A percentile compares a stretch with the other conserved stretches of the same genome.
phyloP scores from a whole-genome alignment of 2,329 filamentous ascomycete species.

The Aspergillus niger region DNA sequence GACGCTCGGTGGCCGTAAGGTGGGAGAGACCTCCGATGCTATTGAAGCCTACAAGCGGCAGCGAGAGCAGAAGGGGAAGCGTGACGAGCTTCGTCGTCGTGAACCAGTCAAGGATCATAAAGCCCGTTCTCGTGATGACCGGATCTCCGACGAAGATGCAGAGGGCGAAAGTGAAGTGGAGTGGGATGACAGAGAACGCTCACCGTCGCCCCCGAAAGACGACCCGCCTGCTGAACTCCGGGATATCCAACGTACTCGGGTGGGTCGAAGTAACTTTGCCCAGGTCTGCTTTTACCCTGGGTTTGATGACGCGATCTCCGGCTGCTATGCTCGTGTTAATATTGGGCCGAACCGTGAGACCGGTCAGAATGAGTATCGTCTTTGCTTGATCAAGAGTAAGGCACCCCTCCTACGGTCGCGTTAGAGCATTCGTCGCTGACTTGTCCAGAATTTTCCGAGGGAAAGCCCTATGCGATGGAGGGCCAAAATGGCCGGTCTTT shows the following conservation, averaged over 20 bases:
- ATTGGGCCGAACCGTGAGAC: constrained; percentile 75
- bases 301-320: constrained; percentile 78
- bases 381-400: constrained; percentile 83
- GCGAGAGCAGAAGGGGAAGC: constrained; percentile 59
- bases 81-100: constrained; percentile 50
- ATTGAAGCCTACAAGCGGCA: constrained; percentile 71
- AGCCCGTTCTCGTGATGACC: constrained; percentile 64
- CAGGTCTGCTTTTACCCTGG: constrained; percentile 91
- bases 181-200: constrained; percentile 63
- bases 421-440: background rate
- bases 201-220: constrained; percentile 59
- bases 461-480: constrained; percentile 81
- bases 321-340: constrained; percentile 82
- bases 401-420: background rate
- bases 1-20: constrained; percentile 65
- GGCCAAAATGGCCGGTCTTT: constrained; percentile 73
- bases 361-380: constrained; percentile 77
- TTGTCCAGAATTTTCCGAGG: constrained; percentile 68
- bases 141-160: constrained; percentile 61
- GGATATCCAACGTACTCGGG: constrained; percentile 81
- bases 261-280: constrained; percentile 83
- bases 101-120: constrained; percentile 55
- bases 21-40: constrained; percentile 67
- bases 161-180: constrained; percentile 80
- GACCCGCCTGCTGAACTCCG: constrained; percentile 70